Evolutionary conservation across 768 basidiomycete species (phyloP).

Genomic region (Mycena haematopus): DNA sequence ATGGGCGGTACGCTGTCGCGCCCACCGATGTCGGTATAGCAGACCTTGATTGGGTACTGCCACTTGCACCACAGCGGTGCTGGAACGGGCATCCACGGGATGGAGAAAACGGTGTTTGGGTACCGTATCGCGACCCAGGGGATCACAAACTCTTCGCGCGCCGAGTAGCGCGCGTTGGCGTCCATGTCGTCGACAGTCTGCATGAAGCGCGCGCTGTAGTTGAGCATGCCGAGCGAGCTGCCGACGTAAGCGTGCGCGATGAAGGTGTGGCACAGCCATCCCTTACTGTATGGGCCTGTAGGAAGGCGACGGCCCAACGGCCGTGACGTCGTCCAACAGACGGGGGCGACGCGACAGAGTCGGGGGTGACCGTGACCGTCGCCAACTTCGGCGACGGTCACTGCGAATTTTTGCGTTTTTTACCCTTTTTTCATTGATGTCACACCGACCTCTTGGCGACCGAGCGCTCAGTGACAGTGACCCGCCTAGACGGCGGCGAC

Average conservation of each 20-base stretch:
- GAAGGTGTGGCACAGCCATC: constrained; percentile 21
- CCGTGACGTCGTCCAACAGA: no score
- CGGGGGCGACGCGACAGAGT: no score
- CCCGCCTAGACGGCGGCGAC: no score
- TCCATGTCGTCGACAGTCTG: constrained; percentile 24
- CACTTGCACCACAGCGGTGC: constrained; percentile 22
- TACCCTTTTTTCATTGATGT: no score
- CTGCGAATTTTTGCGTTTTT: no score
- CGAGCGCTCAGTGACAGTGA: no score
- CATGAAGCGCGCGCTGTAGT: constrained; percentile 21
- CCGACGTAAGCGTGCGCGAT: constrained; percentile 20
- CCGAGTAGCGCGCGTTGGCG: constrained; percentile 17
- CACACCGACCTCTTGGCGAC: no score
- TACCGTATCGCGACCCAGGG: constrained; percentile 23
- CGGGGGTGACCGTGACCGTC: no score
- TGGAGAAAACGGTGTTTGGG: constrained; percentile 21
- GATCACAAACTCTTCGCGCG: constrained; percentile 23
- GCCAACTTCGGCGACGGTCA: no score
- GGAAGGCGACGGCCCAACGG: no score
- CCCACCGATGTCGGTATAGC: constrained; percentile 20
- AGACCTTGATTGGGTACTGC: constrained; percentile 24
- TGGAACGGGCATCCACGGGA: constrained; percentile 20
- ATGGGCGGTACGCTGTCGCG: constrained; percentile 20
- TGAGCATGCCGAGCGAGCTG: constrained; percentile 21
- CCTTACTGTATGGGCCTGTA: no score